phyloP scores from a whole-genome alignment of 2,329 filamentous ascomycete genomes.

The Xylaria sp. region DNA sequence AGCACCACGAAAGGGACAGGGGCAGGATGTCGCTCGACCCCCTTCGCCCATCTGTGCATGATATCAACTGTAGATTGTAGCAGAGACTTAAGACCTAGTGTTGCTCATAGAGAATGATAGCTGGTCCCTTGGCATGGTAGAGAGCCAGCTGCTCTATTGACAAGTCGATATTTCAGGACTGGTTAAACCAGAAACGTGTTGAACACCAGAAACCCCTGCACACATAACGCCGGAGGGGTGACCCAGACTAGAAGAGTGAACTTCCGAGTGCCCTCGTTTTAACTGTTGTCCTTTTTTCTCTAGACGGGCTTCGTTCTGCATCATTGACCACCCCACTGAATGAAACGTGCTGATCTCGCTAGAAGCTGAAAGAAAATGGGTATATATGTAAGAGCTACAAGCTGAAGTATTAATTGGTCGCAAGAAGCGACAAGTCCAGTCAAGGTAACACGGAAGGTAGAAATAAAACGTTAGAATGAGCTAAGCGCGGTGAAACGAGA shows the following conservation, averaged over 20 bases:
- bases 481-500: too few species aligned
- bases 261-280: background rate
- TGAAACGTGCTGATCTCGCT: background rate
- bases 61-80: background rate
- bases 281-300: too few species aligned
- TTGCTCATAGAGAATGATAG: background rate
- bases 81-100: too few species aligned
- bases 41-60: background rate
- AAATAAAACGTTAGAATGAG: too few species aligned
- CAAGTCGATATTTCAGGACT: background rate
- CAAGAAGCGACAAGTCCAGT: background rate
- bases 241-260: background rate
- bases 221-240: background rate
- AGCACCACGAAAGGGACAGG: too few species aligned
- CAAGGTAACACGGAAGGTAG: background rate
- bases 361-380: conserved; percentile 19
- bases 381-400: conserved; percentile 18
- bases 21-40: too few species aligned
- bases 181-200: background rate
- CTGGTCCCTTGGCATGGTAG: background rate
- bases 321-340: background rate
- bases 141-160: background rate
- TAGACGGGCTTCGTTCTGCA: background rate
- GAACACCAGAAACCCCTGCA: background rate
- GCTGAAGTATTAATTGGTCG: background rate